phyloP scores from a whole-genome alignment of 768 basidiomycete genomes.

The Tephrocybe sp. region DNA sequence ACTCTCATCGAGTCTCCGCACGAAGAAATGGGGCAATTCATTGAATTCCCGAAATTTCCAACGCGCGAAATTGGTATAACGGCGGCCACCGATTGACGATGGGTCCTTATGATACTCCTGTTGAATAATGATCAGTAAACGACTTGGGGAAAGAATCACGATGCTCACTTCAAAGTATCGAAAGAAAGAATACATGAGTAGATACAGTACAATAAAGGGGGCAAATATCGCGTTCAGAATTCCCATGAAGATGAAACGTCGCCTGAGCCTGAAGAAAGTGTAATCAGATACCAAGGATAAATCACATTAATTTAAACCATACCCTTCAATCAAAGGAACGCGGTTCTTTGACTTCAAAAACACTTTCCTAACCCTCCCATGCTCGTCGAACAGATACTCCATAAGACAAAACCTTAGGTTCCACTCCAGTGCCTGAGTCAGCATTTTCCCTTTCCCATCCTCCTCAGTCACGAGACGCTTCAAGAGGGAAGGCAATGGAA shows the following conservation, averaged over 20 bases:
- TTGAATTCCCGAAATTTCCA: slow-evolving; percentile 99
- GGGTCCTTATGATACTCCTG: slow-evolving; percentile 99
- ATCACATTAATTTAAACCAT: slow-evolving; percentile 13
- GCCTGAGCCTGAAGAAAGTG: slow-evolving; percentile 53
- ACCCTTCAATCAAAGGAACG: slow-evolving; percentile 81
- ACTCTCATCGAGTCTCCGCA: slow-evolving; percentile 81
- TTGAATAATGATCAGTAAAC: neutral
- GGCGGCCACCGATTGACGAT: slow-evolving; percentile 87
- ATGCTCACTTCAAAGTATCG: slow-evolving; percentile 92
- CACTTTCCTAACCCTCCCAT: slow-evolving; percentile 86
- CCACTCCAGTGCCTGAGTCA: slow-evolving; percentile 95
- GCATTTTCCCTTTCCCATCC: slow-evolving; percentile 69
- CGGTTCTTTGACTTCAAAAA: slow-evolving; percentile 89
- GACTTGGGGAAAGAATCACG: slow-evolving; percentile 9
- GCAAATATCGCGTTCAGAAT: slow-evolving; percentile 93
- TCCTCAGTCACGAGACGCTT: slow-evolving; percentile 50
- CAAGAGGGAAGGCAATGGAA: slow-evolving; percentile 70
- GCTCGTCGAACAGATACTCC: slow-evolving; percentile 91
- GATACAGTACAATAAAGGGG: slow-evolving; percentile 95
- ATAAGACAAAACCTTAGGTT: slow-evolving; percentile 94
- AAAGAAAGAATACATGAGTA: slow-evolving; percentile 99
- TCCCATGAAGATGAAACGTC: slow-evolving; percentile 96
- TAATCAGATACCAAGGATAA: neutral
- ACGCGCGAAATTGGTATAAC: slow-evolving; percentile 92
- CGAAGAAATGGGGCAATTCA: slow-evolving; percentile 92